Base-by-base conservation (phyloP, 2,329 filamentous ascomycete genomes). In the Geoglossum cookeanum region DNA sequence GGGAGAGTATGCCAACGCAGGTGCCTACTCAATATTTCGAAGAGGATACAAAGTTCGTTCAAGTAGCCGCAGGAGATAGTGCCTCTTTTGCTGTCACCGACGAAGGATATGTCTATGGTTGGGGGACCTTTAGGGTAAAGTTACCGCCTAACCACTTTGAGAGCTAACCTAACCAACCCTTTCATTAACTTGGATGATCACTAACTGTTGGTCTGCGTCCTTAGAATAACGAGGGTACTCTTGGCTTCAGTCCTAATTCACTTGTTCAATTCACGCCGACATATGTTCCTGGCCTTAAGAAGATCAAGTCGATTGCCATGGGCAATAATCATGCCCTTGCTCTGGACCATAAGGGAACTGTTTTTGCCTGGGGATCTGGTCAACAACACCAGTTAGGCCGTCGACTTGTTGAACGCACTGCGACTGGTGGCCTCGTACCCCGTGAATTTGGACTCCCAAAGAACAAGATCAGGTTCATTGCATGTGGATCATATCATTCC, bases 401-500 rank as follows among this genome's bases (percentile, higher is more conserved):
- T 56, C 77, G 78, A 57, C 75, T 81, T 44, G 75, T 80, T 51
- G 78, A 80, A 67, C 77, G 79, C 56, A 79, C 73, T 59, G 74
- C 76, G 62, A 68, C 72, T 54, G 74, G 77, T 60, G 75, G 75
- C 22, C 71, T 81, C 29, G 70, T 73, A 53, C 80, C 81, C 8
- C 74, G 74, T 57, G 76, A 77, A 61, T 75, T 81, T 58, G 77
- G 77, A 45, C 74, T 81, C 48, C 76, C 76, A 42, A 73, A 72
- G 61, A 76, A 77, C 64, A 71, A 72, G 61, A 79, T 85, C 55
- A 74, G 74, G 55, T 79, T 72, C 70, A 77, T 85, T 58, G 77
- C 78, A 32, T 83, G 81, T 57, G 88, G 88, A 49, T 79, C 83
- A 13, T 91, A 90, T 70, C 87, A 94, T 72, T 85, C 82, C 63